phyloP scores from a whole-genome alignment of 164 flowering plant genomes.

The Sedum album region DNA sequence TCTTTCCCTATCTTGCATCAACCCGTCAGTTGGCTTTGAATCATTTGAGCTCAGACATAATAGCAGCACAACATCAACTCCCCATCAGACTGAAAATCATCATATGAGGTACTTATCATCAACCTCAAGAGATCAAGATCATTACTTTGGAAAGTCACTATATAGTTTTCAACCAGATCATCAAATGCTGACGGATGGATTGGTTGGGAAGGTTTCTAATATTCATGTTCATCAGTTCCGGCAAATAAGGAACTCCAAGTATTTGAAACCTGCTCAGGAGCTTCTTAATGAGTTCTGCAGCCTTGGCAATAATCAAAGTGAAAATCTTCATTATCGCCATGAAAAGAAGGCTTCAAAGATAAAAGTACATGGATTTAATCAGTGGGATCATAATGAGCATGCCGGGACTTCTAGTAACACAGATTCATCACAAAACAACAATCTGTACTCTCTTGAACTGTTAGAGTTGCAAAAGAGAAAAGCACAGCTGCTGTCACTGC shows the following conservation, averaged over 20 bases:
- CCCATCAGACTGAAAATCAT: slow-evolving; percentile 13
- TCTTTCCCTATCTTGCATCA: slow-evolving; percentile 50
- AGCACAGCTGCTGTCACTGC: slow-evolving; percentile 69
- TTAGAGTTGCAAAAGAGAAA: slow-evolving; percentile 80
- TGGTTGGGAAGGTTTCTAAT: slow-evolving; percentile 22
- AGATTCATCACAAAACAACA: slow-evolving; percentile 25
- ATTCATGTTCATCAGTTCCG: slow-evolving; percentile 25
- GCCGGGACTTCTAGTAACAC: slow-evolving; percentile 17
- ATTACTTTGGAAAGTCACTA: slow-evolving; percentile 19
- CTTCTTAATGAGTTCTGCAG: slow-evolving; percentile 81
- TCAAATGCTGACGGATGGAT: slow-evolving; percentile 21
- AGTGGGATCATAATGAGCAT: slow-evolving; percentile 20
- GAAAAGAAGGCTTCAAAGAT: slow-evolving; percentile 9
- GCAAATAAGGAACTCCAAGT: slow-evolving; percentile 54
- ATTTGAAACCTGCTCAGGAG: slow-evolving; percentile 65
- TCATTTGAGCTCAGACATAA: slow-evolving; percentile 53
- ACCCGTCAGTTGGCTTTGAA: slow-evolving; percentile 46
- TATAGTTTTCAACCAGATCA: slow-evolving; percentile 15
- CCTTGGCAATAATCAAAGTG: slow-evolving; percentile 36
- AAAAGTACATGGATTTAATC: slow-evolving; percentile 23
- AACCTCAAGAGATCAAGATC: slow-evolving; percentile 22
- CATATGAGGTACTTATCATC: slow-evolving; percentile 18
- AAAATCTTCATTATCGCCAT: slow-evolving; percentile 15
- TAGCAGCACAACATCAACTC: slow-evolving; percentile 6
- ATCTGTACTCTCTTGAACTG: slow-evolving; percentile 45